Percentiles rank a stretch among this genome's conserved stretches.
These are phyloP conservation scores for Capsicum rhomboideum DNA, from an alignment of 257 asterid species.

Conservation along the genomic window DNA sequence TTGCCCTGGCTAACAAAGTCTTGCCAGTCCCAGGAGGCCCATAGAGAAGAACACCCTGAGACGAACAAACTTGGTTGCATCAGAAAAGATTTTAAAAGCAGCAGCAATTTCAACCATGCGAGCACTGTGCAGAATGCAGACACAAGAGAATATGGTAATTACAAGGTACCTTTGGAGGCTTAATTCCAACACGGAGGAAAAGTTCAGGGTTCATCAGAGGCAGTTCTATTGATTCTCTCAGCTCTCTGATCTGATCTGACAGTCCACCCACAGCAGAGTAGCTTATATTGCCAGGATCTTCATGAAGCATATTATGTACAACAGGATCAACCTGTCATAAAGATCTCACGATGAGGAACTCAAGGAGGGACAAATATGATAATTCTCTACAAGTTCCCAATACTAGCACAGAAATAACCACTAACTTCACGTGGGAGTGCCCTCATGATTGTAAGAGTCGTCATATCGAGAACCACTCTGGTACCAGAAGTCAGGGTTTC, in stretches of 20 bases:
- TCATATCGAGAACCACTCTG: conserved; percentile 93
- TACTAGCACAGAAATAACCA: background rate
- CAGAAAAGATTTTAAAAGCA: background rate
- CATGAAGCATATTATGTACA: conserved; percentile 96
- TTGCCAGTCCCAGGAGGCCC: conserved; percentile 99
- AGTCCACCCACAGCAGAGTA: conserved; percentile 96
- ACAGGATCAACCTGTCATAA: conserved; percentile 76
- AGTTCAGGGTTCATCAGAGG: conserved; percentile 98
- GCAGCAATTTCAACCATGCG: background rate
- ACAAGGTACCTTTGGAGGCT: conserved; percentile 78
- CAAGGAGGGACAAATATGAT: background rate
- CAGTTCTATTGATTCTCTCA: conserved; percentile 88
- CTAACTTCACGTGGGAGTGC: conserved; percentile 96
- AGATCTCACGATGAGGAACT: background rate
- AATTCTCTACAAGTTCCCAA: background rate
- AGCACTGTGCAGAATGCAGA: background rate
- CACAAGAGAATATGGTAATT: background rate
- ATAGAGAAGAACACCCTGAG: conserved; percentile 91
- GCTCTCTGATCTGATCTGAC: conserved; percentile 86
- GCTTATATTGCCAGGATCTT: conserved; percentile 93
- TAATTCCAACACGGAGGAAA: conserved; percentile 85
- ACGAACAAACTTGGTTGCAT: conserved; percentile 4
- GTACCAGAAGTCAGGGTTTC: conserved; percentile 90
- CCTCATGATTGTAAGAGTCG: conserved; percentile 91
- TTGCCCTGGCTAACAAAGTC: conserved; percentile 93